These are phyloP conservation scores for Magnaporthiopsis poae DNA, from an alignment of 2,329 filamentous ascomycete species.

Conservation along the genomic window DNA sequence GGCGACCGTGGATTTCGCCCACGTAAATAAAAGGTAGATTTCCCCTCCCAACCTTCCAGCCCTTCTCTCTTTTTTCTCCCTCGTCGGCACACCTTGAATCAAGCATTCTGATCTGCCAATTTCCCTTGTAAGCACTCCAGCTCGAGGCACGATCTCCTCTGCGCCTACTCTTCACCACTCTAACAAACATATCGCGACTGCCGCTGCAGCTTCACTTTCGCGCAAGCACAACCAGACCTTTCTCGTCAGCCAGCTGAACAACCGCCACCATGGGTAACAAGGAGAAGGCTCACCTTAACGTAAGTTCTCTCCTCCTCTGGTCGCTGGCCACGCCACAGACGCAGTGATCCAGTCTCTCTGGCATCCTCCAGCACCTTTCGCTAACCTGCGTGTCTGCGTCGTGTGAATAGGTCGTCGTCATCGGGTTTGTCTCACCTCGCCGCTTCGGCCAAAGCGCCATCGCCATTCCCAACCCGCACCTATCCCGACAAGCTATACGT, in stretches of 20 bases:
- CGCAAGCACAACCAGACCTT: constrained; percentile 6
- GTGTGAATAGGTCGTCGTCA: constrained; percentile 21
- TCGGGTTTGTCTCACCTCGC: constrained; percentile 16
- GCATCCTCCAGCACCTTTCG: constrained; percentile 2
- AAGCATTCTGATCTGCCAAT: constrained; percentile 27
- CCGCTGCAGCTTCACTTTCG: constrained; percentile 4
- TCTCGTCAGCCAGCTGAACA: constrained; percentile 10
- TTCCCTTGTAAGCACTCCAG: constrained; percentile 9
- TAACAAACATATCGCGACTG: background rate
- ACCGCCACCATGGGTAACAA: constrained; percentile 59
- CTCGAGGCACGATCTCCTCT: constrained; percentile 8
- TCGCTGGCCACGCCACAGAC: background rate
- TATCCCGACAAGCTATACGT: constrained; percentile 14
- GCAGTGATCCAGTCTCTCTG: background rate
- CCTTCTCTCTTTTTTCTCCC: constrained; percentile 20
- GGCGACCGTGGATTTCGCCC: background rate
- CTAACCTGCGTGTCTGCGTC: constrained; percentile 14
- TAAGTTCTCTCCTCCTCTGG: constrained; percentile 30
- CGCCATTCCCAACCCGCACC: background rate
- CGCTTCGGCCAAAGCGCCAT: background rate
- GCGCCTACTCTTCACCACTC: constrained; percentile 11
- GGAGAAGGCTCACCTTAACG: constrained; percentile 91
- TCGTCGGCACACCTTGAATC: constrained; percentile 31
- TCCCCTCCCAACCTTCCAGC: constrained; percentile 12
- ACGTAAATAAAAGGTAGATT: constrained; percentile 5